Evolutionary conservation across 2,329 filamentous ascomycete species (phyloP), one percentile per base, ranked within the genome.

Genomic region (Fusarium sp.): DNA sequence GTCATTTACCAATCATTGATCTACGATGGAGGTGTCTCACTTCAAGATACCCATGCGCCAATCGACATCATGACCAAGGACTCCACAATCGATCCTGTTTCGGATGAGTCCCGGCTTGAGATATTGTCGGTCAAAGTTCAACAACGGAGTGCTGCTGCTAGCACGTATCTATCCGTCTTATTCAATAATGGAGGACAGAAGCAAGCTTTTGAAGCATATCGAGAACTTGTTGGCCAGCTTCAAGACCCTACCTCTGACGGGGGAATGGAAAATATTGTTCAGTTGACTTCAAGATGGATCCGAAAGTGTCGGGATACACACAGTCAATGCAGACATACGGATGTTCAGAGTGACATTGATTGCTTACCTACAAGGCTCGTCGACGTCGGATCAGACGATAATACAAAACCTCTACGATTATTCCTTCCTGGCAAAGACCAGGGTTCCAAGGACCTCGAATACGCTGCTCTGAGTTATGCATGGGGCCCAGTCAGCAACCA

Each of bases 391-490:
- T 29, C 30, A 24, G 15, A 29, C 4, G n/a, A 14, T 8, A 10
- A 4, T 12, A 5, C 12, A 4, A 15, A 40, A 4, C 24, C 12
- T 29, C 30, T 24, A 8, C 38, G n/a, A 2, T 9, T 49, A 6
- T 49, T 14, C 7, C 4, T 47, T 6, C 43, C 53, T 11, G 10
- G n/a, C 4, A 4, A 6, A 5, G 38, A 54, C 5, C 7, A 44
- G 24, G 15, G 3, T 8, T 22, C 8, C 7, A 8, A 27, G 3
- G 6, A 14, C n/a, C 7, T 46, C 1, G 14, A 55, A n/a, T 55
- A 55, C 15, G 43, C 15, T 22, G 53, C 53, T 29, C 5, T 56
- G 2, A 49, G 53, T 12, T 56, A 56, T 29, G 53, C 43, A 2
- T 56, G 53, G 53, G 53, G 53, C 2, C 18, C 14, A 18, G 16